Evolutionary conservation across 2,329 filamentous ascomycete genomes (phyloP).

Genomic region (Fusarium nygamai): DNA sequence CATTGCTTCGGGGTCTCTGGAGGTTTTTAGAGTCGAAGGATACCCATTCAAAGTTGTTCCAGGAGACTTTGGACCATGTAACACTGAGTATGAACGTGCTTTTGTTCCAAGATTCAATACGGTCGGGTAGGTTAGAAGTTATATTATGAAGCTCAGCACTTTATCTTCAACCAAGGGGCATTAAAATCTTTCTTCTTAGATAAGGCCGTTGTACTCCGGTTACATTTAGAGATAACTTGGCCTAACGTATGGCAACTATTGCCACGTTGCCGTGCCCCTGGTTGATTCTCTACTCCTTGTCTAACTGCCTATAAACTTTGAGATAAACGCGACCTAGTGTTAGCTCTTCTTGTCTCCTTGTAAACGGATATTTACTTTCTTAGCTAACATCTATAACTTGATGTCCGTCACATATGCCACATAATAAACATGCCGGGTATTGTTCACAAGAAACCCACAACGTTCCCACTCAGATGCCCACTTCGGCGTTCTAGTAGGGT

Average conservation of each 20-base stretch:
- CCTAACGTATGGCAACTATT: too few relatives aligned
- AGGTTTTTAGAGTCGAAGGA: slow-evolving; percentile 6
- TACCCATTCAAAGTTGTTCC: slow-evolving; percentile 1
- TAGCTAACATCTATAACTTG: not conserved
- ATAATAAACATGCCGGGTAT: not conserved
- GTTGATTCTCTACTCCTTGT: not conserved
- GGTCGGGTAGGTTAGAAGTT: not conserved
- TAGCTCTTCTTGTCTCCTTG: not conserved
- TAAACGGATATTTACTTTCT: not conserved
- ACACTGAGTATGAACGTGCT: not conserved
- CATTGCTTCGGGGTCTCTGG: not conserved
- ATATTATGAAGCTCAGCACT: not conserved
- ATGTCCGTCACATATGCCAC: too few relatives aligned
- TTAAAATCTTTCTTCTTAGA: not conserved
- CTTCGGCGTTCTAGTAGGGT: not conserved
- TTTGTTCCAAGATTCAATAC: not conserved
- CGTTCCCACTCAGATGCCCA: not conserved
- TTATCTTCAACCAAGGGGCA: not conserved
- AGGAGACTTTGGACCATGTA: not conserved
- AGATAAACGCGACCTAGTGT: too few relatives aligned
- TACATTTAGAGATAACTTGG: not conserved
- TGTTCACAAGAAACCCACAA: not conserved
- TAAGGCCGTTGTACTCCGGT: not conserved
- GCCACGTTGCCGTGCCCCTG: not conserved
- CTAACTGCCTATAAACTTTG: not conserved